Conservation (phyloP, 257 asterid species). For the Euphrasia confusa region DNA sequence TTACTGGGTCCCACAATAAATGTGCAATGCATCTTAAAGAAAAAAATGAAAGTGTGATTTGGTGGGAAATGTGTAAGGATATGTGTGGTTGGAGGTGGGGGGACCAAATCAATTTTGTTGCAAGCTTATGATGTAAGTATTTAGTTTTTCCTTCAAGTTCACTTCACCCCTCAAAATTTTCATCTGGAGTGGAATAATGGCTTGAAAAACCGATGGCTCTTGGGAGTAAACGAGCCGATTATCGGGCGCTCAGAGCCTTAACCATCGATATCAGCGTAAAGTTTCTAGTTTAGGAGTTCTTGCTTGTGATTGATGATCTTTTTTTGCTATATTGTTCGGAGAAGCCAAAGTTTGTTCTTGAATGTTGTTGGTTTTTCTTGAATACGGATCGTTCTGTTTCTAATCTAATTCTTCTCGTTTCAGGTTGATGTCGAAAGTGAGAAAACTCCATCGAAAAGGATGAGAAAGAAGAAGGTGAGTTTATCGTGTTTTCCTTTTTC, state of each 20-base stretch:
- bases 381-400: no score
- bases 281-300: slow-evolving; percentile 14
- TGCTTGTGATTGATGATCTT: background rate
- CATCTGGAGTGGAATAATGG: background rate
- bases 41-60: slow-evolving; percentile 2
- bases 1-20: no score
- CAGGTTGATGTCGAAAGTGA: slow-evolving; percentile 44
- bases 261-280: slow-evolving; percentile 1
- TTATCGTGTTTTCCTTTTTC: background rate
- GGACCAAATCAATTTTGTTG: slow-evolving; percentile 29
- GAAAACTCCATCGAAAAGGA: slow-evolving; percentile 37
- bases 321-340: background rate
- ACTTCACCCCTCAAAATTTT: slow-evolving; percentile 21
- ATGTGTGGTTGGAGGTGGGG: slow-evolving; percentile 34
- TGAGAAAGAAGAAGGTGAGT: slow-evolving; percentile 73
- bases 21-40: no score
- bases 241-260: background rate
- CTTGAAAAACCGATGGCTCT: slow-evolving; percentile 7
- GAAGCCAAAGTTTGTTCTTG: background rate
- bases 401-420: slow-evolving; percentile 13
- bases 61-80: slow-evolving; percentile 28
- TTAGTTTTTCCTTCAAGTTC: slow-evolving; percentile 28
- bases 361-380: no score
- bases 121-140: slow-evolving; percentile 20
- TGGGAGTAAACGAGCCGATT: slow-evolving; percentile 6